A percentile compares a stretch with the other conserved stretches of the same genome.
Conservation (phyloP, 345 rosid species). For the Cardamine resedifolia region DNA sequence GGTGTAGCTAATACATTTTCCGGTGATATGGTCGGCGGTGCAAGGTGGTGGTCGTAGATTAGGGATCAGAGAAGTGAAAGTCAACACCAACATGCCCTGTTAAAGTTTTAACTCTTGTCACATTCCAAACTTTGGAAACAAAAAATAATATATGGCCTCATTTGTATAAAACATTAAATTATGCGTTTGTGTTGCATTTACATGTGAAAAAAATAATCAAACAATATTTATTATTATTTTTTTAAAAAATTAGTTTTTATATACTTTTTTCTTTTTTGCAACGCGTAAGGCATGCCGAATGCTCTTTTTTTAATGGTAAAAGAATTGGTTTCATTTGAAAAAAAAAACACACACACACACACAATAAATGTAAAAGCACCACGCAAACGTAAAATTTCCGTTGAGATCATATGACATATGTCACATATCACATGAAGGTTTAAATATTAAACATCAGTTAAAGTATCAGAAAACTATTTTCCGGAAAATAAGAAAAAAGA, state of each 20-base stretch:
- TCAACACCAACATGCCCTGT: conserved; percentile 73
- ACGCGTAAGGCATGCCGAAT: not conserved
- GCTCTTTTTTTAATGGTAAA: not conserved
- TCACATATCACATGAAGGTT: not conserved
- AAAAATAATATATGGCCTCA: not conserved
- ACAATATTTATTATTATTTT: not conserved
- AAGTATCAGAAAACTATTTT: not conserved
- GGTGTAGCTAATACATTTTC: conserved; percentile 42
- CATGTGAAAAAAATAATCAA: not conserved
- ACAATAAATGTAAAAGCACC: not conserved
- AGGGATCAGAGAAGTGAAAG: conserved; percentile 69
- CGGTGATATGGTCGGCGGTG: conserved; percentile 3
- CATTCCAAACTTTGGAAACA: not conserved
- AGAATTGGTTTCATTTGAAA: not conserved
- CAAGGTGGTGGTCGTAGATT: conserved; percentile 71
- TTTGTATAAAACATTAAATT: not conserved
- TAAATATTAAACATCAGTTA: not conserved
- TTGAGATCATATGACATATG: not conserved
- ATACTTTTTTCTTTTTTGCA: not conserved
- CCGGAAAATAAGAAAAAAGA: not conserved
- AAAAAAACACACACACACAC: no score
- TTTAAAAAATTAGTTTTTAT: not conserved
- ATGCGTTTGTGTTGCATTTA: not conserved
- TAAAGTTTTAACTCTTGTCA: not conserved
- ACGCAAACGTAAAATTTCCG: not conserved